phyloP scores from a whole-genome alignment of 768 basidiomycete species.

The Candolleomyces efflorescens region DNA sequence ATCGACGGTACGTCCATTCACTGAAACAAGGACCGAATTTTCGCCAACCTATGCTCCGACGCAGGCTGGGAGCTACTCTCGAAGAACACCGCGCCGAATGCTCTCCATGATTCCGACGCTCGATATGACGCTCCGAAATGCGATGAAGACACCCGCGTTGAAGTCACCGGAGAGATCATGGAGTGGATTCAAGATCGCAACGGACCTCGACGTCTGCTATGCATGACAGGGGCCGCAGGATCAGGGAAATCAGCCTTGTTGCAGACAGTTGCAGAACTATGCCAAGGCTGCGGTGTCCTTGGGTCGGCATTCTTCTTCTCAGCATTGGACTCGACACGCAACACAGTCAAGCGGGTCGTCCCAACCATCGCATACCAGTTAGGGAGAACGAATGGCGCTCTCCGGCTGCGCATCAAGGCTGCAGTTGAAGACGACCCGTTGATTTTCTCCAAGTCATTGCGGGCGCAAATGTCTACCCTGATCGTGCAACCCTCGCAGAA shows the following conservation, averaged over 20 bases:
- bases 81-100: no score
- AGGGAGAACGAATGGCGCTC: not conserved
- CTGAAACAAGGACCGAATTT: no score
- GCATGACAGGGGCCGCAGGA: conserved; percentile 2
- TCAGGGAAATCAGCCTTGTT: not conserved
- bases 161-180: not conserved
- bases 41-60: no score
- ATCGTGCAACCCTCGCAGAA: not conserved
- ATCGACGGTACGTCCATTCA: no score
- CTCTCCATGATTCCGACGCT: no score
- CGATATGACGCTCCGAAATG: no score
- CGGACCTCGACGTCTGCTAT: not conserved
- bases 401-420: not conserved
- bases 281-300: not conserved
- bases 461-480: not conserved
- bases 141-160: no score
- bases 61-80: no score
- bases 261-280: not conserved
- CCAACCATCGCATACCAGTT: conserved; percentile 6
- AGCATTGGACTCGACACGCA: not conserved
- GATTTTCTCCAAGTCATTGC: not conserved
- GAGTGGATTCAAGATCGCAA: not conserved
- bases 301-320: conserved; percentile 4
- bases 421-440: not conserved
- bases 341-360: not conserved